These are phyloP conservation scores for Areca catechu DNA, from an alignment of 176 grass and related monocot species.

Conservation along the genomic window DNA sequence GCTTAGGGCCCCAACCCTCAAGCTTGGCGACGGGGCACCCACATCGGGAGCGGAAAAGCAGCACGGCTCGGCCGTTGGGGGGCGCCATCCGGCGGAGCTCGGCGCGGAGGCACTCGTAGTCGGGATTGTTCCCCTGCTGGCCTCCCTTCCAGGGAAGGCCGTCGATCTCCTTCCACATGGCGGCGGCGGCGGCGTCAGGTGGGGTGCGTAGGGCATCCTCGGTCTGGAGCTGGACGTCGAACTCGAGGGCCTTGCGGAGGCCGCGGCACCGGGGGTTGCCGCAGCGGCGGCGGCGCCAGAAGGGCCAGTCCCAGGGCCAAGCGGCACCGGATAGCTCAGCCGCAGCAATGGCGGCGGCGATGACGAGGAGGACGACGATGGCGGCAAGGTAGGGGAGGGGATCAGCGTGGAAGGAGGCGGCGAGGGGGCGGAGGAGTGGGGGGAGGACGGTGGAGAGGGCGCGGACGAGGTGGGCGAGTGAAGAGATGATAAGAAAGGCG, in stretches of 20 bases:
- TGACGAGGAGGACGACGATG: conserved; percentile 23
- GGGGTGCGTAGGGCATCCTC: conserved; percentile 51
- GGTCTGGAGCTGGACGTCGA: conserved; percentile 94
- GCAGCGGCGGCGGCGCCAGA: conserved; percentile 44
- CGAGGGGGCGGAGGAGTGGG: conserved; percentile 20
- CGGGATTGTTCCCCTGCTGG: conserved; percentile 65
- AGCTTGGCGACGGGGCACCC: conserved; percentile 90
- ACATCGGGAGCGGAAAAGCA: conserved; percentile 76
- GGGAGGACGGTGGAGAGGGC: conserved; percentile 34
- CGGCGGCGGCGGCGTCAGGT: conserved; percentile 27
- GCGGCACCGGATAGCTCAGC: conserved; percentile 35
- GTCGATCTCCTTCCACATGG: conserved; percentile 95
- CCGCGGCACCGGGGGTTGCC: conserved; percentile 67
- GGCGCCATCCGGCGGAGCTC: conserved; percentile 83
- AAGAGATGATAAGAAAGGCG: conserved; percentile 69
- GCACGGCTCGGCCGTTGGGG: conserved; percentile 56
- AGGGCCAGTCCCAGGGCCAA: conserved; percentile 8
- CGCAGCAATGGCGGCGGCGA: conserved; percentile 12
- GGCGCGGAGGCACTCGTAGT: conserved; percentile 78
- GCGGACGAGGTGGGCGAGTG: conserved; percentile 55
- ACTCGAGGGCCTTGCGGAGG: conserved; percentile 73
- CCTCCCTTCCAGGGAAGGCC: conserved; percentile 87
- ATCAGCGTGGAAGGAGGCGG: conserved; percentile 8
- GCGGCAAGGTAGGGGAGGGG: conserved; percentile 41
- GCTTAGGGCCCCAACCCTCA: conserved; percentile 91